Evolutionary conservation across 1,284 basidiomycete genomes (phyloP), one percentile per base, ranked within the genome.

Genomic region (Rhodotorula sp.): DNA sequence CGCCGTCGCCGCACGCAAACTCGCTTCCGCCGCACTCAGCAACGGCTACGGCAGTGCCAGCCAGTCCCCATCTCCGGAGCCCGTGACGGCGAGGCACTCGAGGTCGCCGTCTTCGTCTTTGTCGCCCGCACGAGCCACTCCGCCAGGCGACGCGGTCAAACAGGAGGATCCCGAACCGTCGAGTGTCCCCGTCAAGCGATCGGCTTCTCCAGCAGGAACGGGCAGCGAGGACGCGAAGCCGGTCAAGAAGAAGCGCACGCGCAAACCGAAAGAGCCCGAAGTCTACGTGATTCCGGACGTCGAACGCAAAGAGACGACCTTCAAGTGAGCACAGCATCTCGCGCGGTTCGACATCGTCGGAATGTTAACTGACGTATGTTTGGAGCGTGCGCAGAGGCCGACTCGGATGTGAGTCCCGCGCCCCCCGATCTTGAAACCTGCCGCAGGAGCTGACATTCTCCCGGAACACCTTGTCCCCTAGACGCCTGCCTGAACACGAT

Each of bases 401-500:
- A 54, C 71, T 83, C 46, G 82, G 83, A 46, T 21, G 52, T 26
- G 18, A 15, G 20, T 43, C 1, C 39, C 12, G 39, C 3, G 39
- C 39, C 39, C 39, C 10, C 39, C 8, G 39, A 43, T 6, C 34
- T 34, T 34, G 34, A 34, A 34, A 43, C 39, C 39, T 12, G 39
- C 10, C 39, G 39, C 39, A 43, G 10, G 39, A 43, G 39, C 39
- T 43, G 39, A 43, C 39, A 43, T 43, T 2, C 12, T 2, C 12
- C 10, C 8, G 34, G 34, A 39, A 39, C 34, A 39, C 34, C 34
- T 39, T 39, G 34, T 6, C 39, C 39, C 10, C 8, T 52, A 64
- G 64, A 82, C 68, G 92, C 92, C 1, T 94, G 92, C 79, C 81
- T 94, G 60, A 94, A 94, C 79, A 93, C 92, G 0, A 84, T 94